Conservation (phyloP, 257 asterid species). For the Nicotiana paniculata region DNA sequence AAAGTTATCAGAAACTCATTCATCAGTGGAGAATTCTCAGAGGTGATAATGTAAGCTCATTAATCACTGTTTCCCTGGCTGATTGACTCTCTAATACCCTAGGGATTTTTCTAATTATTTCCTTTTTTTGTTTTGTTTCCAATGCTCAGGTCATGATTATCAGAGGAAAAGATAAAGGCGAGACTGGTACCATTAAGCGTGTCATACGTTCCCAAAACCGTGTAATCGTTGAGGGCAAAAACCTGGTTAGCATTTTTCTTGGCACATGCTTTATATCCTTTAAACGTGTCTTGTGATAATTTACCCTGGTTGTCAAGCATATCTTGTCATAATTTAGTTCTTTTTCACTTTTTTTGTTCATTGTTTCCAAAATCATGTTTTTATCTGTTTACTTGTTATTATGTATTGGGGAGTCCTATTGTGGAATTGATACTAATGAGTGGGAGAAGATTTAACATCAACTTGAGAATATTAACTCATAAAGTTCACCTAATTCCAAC, state of each 20-base stretch:
- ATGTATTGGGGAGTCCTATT: background rate
- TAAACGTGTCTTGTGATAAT: background rate
- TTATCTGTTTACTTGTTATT: background rate
- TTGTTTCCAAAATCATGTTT: background rate
- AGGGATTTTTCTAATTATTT: background rate
- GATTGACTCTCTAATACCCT: background rate
- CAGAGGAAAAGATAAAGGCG: slow-evolving; percentile 96
- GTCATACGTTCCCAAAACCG: slow-evolving; percentile 87
- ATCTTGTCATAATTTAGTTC: background rate
- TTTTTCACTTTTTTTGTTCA: too few species aligned
- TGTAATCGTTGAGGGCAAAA: slow-evolving; percentile 89
- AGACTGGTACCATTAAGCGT: slow-evolving; percentile 71
- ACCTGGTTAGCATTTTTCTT: slow-evolving; percentile 48
- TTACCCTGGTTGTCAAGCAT: background rate
- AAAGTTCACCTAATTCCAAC: background rate
- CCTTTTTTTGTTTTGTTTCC: background rate
- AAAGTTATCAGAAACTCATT: slow-evolving; percentile 86
- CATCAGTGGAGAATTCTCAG: slow-evolving; percentile 88
- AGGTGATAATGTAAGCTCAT: slow-evolving; percentile 79
- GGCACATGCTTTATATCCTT: background rate
- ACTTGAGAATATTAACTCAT: background rate
- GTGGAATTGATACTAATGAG: background rate
- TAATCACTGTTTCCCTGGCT: background rate
- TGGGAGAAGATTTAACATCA: background rate
- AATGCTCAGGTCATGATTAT: slow-evolving; percentile 73